Evolutionary conservation across 306 rosid genomes (phyloP), one percentile per base, ranked within the genome.

Genomic region (Cicer cuneatum): DNA sequence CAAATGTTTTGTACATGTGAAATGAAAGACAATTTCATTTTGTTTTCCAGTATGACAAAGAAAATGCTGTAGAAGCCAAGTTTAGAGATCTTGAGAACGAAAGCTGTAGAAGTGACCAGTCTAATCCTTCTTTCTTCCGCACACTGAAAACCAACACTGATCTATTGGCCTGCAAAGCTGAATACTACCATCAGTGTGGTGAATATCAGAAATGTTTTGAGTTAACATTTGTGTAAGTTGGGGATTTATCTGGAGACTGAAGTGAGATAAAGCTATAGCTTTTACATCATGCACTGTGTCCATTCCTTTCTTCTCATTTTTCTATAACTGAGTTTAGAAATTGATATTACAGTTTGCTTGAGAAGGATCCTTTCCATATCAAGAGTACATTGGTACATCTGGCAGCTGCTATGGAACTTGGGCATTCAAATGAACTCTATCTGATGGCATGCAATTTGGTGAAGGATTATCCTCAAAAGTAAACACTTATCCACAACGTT

Each of bases 121-220:
- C 90, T 8, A 87, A 85, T 80, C 81, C 81, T 75, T 90, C 94
- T 43, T 88, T 90, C 81, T 78, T 78, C 77, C 83, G 82, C 11
- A 79, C 90, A 67, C 84, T 94, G 79, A 90, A 89, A 85, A 54
- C 87, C 82, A 92, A 94, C 78, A 92, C 92, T 1, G 99, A 94
- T 75, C 87, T 94, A 48, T 85, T 94, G 83, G 88, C 99, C 56
- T 94, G 97, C 92, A 92, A 94, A 87, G 99, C 99, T 56, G 99
- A 94, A 83, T 92, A 94, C 87, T 86, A 90, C 82, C 96, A 92
- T 77, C 97, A 94, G 76, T 86, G 96, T 68, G 96, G 97, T 70
- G 99, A 94, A 87, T 92, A 90, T 83, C 97, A 94, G 78, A 92
- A 94, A 80, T 94, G 99, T 85, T 94, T 94, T 81, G 97, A 92